phyloP scores from a whole-genome alignment of 306 rosid genomes.

The Quercus bicolor region DNA sequence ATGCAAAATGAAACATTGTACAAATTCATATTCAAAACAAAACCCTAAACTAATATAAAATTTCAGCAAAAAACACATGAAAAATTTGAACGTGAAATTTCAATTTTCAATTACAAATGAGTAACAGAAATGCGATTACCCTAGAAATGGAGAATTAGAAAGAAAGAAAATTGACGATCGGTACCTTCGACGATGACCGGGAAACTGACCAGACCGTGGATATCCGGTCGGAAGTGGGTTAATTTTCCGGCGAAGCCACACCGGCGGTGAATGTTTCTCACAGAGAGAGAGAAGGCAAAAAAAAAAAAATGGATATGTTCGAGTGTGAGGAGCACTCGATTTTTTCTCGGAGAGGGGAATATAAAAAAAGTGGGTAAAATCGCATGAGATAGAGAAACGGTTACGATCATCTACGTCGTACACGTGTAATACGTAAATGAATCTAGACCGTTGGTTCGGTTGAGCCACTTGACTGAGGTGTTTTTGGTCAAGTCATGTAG shows the following conservation, averaged over 20 bases:
- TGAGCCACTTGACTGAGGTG: background rate
- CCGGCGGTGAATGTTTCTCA: constrained; percentile 12
- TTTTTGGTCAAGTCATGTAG: background rate
- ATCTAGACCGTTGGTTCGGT: background rate
- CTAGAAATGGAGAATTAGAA: background rate
- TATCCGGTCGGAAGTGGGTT: background rate
- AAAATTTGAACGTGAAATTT: background rate
- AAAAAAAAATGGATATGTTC: background rate
- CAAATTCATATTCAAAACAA: background rate
- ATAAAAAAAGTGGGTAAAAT: background rate
- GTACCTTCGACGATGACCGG: background rate
- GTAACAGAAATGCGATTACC: constrained; percentile 6
- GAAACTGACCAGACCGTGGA: background rate
- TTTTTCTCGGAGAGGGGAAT: background rate
- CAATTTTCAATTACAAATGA: background rate
- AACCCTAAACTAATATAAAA: background rate
- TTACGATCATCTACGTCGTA: background rate
- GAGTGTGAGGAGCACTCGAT: constrained; percentile 31
- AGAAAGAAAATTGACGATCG: background rate
- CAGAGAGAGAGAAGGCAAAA: background rate
- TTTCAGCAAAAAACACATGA: background rate
- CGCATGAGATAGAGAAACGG: background rate
- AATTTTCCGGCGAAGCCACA: constrained; percentile 12
- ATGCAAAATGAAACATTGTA: background rate
- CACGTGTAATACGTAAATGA: background rate